Evolutionary conservation across 495 filamentous ascomycete species (phyloP).

Genomic region (Extremus antarcticus): DNA sequence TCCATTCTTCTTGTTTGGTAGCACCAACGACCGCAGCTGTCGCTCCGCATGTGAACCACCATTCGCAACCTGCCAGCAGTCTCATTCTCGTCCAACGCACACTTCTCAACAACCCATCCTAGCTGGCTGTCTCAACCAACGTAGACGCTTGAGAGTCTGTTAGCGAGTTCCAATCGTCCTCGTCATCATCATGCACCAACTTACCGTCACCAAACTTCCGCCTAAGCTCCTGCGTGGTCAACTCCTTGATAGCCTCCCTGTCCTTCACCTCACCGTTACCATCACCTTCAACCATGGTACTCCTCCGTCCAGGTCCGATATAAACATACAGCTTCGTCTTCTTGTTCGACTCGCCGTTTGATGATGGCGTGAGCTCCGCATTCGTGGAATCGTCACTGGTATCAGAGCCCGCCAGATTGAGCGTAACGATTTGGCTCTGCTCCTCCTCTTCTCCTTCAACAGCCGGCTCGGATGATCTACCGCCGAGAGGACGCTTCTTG

Average conservation of each 20-base stretch:
- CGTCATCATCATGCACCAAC: background rate
- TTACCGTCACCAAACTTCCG: background rate
- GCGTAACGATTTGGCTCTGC: background rate
- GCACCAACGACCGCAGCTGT: background rate
- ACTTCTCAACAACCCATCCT: background rate
- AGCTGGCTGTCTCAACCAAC: background rate
- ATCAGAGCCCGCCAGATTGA: background rate
- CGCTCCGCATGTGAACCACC: background rate
- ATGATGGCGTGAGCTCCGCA: background rate
- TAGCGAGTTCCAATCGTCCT: background rate
- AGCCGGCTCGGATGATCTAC: background rate
- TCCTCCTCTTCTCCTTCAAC: constrained; percentile 1
- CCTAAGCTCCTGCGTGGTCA: background rate
- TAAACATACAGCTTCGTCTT: background rate
- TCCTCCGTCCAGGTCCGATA: background rate
- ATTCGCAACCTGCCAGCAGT: background rate
- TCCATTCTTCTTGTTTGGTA: background rate
- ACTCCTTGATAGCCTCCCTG: background rate
- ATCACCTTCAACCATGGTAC: background rate
- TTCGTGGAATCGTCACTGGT: background rate
- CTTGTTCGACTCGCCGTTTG: background rate
- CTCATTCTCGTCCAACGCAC: background rate
- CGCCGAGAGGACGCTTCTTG: background rate
- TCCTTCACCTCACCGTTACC: background rate
- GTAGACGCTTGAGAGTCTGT: background rate